Conservation (phyloP, 2,329 filamentous ascomycete genomes). For the Claviceps sp. region DNA sequence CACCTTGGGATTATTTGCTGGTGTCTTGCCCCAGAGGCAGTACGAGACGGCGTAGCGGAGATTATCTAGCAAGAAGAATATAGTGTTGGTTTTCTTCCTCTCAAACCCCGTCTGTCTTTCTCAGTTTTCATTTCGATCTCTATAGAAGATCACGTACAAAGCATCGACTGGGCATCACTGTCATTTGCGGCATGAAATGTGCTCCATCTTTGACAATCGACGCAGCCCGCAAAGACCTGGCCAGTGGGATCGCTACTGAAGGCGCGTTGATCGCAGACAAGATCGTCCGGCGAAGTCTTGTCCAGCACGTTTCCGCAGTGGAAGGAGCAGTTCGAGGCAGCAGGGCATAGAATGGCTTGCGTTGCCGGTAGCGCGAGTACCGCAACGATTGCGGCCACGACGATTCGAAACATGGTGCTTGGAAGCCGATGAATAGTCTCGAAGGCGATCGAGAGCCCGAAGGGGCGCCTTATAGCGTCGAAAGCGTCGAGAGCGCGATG, state of each 20-base stretch:
- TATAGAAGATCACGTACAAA: conserved; percentile 33
- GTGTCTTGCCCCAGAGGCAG: conserved; percentile 37
- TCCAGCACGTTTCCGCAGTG: conserved; percentile 41
- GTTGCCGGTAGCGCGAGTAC: conserved; percentile 7
- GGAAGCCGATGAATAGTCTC: too few relatives aligned
- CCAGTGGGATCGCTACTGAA: conserved; percentile 27
- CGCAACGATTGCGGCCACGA: too few relatives aligned
- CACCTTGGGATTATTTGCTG: conserved; percentile 24
- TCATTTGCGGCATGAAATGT: conserved; percentile 28
- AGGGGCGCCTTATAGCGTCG: too few relatives aligned
- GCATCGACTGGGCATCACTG: conserved; percentile 38
- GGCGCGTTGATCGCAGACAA: conserved; percentile 31
- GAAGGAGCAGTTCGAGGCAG: conserved; percentile 34
- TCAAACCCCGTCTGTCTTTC: too few relatives aligned
- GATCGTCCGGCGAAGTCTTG: conserved; percentile 30
- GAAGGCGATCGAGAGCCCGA: too few relatives aligned
- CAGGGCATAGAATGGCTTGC: conserved; percentile 27
- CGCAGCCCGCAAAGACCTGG: conserved; percentile 36
- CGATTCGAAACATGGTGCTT: too few relatives aligned
- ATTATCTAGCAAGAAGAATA: conserved; percentile 35
- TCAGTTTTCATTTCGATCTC: too few relatives aligned
- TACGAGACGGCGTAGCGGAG: conserved; percentile 40
- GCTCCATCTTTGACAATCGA: conserved; percentile 39
- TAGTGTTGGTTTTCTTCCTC: too few relatives aligned
- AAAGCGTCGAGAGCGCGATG: too few relatives aligned